These are phyloP conservation scores for Zangia roseola DNA, from an alignment of 768 basidiomycete species.

Conservation along the genomic window DNA sequence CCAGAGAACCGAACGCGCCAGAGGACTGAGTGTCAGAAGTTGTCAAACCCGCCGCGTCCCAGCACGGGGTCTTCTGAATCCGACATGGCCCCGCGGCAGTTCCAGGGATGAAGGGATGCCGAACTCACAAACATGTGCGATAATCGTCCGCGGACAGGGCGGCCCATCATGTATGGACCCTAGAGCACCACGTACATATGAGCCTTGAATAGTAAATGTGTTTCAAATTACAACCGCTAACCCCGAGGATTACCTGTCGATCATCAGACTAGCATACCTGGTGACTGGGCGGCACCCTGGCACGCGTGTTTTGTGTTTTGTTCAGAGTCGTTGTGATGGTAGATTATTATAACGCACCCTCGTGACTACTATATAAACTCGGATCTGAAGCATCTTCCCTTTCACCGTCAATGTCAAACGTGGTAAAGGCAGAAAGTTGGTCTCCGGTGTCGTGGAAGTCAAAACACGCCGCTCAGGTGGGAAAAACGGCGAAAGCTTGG, in stretches of 20 bases:
- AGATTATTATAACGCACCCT: too few species aligned
- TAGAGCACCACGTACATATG: too few species aligned
- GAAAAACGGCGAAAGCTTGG: slow-evolving; percentile 9
- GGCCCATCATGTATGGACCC: neutral
- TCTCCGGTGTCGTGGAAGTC: slow-evolving; percentile 76
- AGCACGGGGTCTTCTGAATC: neutral
- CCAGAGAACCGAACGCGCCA: neutral
- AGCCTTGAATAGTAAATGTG: too few species aligned
- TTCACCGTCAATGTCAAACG: slow-evolving; percentile 11
- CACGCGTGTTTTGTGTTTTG: too few species aligned
- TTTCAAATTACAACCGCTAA: too few species aligned
- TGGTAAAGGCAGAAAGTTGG: slow-evolving; percentile 43
- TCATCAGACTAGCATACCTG: too few species aligned
- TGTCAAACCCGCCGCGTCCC: neutral
- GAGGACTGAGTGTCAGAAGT: neutral
- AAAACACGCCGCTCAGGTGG: slow-evolving; percentile 74
- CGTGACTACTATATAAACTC: neutral
- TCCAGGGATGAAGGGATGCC: slow-evolving; percentile 3
- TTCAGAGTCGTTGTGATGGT: too few species aligned
- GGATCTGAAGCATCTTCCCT: too few species aligned
- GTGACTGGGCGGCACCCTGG: too few species aligned
- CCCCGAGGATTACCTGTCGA: too few species aligned
- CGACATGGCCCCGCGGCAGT: neutral
- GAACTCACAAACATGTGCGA: neutral
- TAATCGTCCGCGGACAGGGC: slow-evolving; percentile 18